Evolutionary conservation across 2,329 filamentous ascomycete genomes (phyloP), one percentile per base, ranked within the genome.

Genomic region (Clonostachys chloroleuca): DNA sequence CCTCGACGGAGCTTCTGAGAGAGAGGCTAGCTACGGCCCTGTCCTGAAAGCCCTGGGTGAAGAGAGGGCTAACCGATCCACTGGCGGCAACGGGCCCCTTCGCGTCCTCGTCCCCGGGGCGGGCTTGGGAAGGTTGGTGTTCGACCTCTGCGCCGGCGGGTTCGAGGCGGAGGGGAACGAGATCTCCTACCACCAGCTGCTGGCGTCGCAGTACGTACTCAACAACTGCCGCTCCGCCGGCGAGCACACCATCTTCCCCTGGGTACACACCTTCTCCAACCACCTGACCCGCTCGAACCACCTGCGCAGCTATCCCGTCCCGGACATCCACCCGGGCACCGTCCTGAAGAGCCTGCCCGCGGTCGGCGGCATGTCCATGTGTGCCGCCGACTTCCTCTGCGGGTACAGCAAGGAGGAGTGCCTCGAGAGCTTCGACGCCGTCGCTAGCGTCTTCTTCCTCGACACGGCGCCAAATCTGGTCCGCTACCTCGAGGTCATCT

Each of bases 381-480:
- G 86, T 18, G 88, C 92, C 0, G 91, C 90, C 5, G 94, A 99
- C 63, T 99, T 99, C 59, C 80, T 95, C 48, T 86, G 90, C n/a
- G 67, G 92, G 1, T 99, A 99, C 63, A 78, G 76, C 24, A 75
- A 84, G 49, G 72, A 78, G 2, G 77, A 79, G 1, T 80, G 88
- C 56, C 65, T 69, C 9, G 76, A 75, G 1, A 58, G 65, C 0
- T 97, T 91, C 64, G 85, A 96, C 58, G 91, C 86, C 2, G 89
- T 97, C 3, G 84, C 89, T 0, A 89, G 87, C 4, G 88, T 96
- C 12, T 99, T 97, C 70, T 99, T 99, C 71, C 86, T 99, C 49
- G 95, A 99, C 64, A 99, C 94, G 2, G 94, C 94, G 3, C 92
- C 92, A 2, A 97, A 99, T 62, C 64, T 96, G 34, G 86, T 97